phyloP scores from a whole-genome alignment of 2,329 filamentous ascomycete species.

The Biscogniauxia mediterranea region DNA sequence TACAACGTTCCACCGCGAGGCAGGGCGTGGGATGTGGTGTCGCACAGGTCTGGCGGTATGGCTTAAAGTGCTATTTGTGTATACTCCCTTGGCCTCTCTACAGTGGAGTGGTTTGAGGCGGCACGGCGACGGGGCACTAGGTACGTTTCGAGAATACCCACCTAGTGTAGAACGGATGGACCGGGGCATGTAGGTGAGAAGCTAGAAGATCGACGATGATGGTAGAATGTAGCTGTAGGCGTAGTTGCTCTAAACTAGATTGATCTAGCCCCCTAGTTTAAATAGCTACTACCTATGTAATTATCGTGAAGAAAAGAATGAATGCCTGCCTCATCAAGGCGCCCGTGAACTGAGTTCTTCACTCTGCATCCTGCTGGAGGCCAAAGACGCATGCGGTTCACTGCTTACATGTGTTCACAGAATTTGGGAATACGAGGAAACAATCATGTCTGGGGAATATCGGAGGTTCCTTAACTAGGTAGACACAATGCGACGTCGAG shows the following conservation, averaged over 20 bases:
- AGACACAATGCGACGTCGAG: too few species aligned
- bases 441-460: too few species aligned
- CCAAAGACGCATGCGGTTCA: background rate
- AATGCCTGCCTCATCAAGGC: background rate
- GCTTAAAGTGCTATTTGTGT: too few species aligned
- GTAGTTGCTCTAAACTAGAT: background rate
- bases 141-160: background rate
- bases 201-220: background rate
- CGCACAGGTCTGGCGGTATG: too few species aligned
- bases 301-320: background rate
- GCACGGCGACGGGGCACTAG: background rate
- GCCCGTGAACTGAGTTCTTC: background rate
- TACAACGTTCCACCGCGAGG: background rate
- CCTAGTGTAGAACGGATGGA: background rate
- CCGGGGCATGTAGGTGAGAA: background rate
- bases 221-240: background rate
- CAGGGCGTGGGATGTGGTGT: background rate
- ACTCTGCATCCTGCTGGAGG: background rate
- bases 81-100: background rate
- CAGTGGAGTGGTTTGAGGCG: background rate
- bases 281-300: background rate
- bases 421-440: background rate
- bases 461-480: too few species aligned
- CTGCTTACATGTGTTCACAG: background rate
- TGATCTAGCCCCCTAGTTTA: background rate